These are phyloP conservation scores for Firmiana major DNA, from an alignment of 345 rosid species.

Conservation along the genomic window DNA sequence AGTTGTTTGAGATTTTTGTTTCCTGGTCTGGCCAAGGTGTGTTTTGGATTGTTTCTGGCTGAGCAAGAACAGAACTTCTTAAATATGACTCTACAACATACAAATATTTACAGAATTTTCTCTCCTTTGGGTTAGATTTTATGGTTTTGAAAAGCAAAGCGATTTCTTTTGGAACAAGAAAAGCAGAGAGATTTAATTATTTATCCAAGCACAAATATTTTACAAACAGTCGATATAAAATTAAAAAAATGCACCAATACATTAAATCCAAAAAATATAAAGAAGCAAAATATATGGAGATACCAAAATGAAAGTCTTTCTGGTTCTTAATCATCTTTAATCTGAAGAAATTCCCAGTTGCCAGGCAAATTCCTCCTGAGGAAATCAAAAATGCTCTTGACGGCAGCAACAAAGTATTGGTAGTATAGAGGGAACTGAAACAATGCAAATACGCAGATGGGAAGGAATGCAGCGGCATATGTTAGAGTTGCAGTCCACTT, in stretches of 20 bases:
- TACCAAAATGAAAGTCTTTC: neutral
- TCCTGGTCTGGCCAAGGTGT: neutral
- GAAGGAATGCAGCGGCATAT: conserved; percentile 17
- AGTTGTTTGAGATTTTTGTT: neutral
- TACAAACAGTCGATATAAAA: neutral
- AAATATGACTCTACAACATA: neutral
- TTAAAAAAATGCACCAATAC: neutral
- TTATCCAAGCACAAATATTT: neutral
- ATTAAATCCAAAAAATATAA: no score
- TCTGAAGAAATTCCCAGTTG: conserved; percentile 7
- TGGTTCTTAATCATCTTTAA: neutral
- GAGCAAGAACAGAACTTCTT: neutral
- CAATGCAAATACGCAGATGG: conserved; percentile 13
- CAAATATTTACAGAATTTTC: neutral
- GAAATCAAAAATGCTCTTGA: neutral
- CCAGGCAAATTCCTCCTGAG: conserved; percentile 11
- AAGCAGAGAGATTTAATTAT: neutral
- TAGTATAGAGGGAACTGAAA: conserved; percentile 23
- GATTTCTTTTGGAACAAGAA: neutral
- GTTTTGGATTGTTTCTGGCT: neutral
- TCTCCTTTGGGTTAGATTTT: neutral
- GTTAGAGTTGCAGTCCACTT: conserved; percentile 18
- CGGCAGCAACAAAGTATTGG: neutral
- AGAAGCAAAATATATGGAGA: neutral
- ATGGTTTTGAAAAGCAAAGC: neutral